Conservation (phyloP, 306 rosid genomes). For the Acacia confusa region DNA sequence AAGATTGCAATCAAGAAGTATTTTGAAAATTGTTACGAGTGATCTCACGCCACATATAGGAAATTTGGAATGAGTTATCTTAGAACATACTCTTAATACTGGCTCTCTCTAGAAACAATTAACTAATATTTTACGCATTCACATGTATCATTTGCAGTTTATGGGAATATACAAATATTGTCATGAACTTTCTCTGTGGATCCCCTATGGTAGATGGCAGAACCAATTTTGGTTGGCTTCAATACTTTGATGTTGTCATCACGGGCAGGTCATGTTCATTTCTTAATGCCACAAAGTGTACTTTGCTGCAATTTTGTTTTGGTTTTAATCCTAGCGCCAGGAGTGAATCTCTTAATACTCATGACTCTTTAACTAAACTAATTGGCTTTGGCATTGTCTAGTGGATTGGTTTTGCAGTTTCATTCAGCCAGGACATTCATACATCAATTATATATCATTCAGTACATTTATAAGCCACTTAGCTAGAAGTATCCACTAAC, state of each 20-base stretch:
- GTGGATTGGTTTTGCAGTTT: slow-evolving; percentile 22
- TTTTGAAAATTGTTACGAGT: slow-evolving; percentile 8
- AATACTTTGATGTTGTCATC: slow-evolving; percentile 86
- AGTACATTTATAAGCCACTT: background rate
- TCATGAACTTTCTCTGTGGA: slow-evolving; percentile 88
- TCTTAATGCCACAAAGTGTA: background rate
- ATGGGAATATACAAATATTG: slow-evolving; percentile 95
- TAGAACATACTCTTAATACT: background rate
- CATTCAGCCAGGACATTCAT: background rate
- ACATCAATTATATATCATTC: background rate
- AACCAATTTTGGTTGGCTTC: slow-evolving; percentile 81
- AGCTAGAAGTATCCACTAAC: slow-evolving; percentile 18
- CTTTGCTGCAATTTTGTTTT: slow-evolving; percentile 21
- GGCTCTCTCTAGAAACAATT: background rate
- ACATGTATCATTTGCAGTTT: slow-evolving; percentile 57
- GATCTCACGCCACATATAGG: slow-evolving; percentile 8
- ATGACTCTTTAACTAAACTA: background rate
- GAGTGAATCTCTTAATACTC: slow-evolving; percentile 14
- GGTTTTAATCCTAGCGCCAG: slow-evolving; percentile 16
- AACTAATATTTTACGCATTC: slow-evolving; percentile 14
- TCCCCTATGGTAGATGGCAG: slow-evolving; percentile 46
- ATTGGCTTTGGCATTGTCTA: slow-evolving; percentile 11
- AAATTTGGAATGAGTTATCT: background rate
- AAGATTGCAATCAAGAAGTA: background rate
- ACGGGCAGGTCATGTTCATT: slow-evolving; percentile 80